Percentiles rank a stretch among this genome's conserved stretches.
Conservation (phyloP, 768 basidiomycete genomes). For the Pulveroboletus frians region DNA sequence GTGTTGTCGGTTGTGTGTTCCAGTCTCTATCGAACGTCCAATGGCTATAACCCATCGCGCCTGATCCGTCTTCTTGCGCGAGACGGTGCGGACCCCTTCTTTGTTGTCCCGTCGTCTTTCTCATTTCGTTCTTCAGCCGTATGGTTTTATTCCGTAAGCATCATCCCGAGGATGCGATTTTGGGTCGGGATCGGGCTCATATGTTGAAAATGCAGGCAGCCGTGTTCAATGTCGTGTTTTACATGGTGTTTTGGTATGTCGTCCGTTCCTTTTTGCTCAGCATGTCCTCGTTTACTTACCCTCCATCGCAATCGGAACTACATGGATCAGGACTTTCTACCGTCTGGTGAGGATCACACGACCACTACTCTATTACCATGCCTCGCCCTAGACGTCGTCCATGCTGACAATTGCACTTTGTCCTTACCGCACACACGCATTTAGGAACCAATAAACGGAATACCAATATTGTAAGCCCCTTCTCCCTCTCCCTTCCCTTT, state of each 20-base stretch:
- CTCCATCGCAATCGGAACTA: not conserved
- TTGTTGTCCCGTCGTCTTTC: not conserved
- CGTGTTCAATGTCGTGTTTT: slow-evolving; percentile 3
- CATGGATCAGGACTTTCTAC: slow-evolving; percentile 5
- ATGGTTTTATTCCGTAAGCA: slow-evolving; percentile 15
- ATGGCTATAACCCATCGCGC: not conserved
- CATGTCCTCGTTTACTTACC: not conserved
- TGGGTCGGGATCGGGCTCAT: not conserved
- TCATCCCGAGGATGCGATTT: not conserved
- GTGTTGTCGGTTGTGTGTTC: slow-evolving; percentile 1
- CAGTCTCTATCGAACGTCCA: slow-evolving; percentile 3
- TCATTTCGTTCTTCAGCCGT: slow-evolving; percentile 3
- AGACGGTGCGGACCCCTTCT: slow-evolving; percentile 18
- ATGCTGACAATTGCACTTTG: not conserved
- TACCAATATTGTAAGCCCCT: slow-evolving; percentile 9
- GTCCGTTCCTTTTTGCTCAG: too few species aligned
- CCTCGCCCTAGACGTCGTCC: not conserved
- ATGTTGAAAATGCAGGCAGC: not conserved
- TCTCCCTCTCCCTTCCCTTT: not conserved
- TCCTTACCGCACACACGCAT: too few species aligned
- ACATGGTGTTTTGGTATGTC: slow-evolving; percentile 15
- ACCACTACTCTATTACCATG: not conserved
- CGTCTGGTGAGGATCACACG: slow-evolving; percentile 3
- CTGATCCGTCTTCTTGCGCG: slow-evolving; percentile 17
- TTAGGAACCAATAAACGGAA: slow-evolving; percentile 16